Percentiles rank a stretch among this genome's conserved stretches.
phyloP scores from a whole-genome alignment of 352 stramenopile genomes.

The Phytopythium mirpurense region DNA sequence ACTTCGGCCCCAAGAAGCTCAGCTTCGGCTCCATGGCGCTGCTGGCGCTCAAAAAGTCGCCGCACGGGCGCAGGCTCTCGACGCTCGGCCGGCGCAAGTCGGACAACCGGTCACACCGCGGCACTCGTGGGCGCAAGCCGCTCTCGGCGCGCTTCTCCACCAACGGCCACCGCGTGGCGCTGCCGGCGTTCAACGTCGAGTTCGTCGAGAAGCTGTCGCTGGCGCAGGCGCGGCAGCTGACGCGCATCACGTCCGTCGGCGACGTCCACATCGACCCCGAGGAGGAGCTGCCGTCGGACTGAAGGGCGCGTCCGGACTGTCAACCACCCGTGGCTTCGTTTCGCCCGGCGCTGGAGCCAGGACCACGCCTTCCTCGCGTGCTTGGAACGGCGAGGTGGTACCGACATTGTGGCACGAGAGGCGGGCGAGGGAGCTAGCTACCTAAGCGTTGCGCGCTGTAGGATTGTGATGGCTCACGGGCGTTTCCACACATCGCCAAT shows the following conservation, averaged over 20 bases:
- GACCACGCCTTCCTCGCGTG: too few relatives aligned
- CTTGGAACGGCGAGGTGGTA: too few relatives aligned
- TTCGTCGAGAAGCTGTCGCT: conserved; percentile 32
- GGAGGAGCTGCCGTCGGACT: conserved; percentile 21
- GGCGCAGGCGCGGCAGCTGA: conserved; percentile 27
- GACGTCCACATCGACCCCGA: conserved; percentile 22
- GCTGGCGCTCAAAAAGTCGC: conserved; percentile 14
- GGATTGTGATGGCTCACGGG: too few relatives aligned
- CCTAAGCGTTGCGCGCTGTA: too few relatives aligned
- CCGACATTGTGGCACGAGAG: too few relatives aligned
- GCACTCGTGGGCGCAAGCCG: background rate
- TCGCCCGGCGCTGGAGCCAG: too few relatives aligned
- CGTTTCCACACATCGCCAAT: too few relatives aligned
- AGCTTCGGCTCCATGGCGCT: conserved; percentile 16
- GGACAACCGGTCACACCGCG: conserved; percentile 1
- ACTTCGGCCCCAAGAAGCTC: conserved; percentile 16
- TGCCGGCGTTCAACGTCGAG: conserved; percentile 18
- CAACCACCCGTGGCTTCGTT: too few relatives aligned
- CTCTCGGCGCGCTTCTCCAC: conserved; percentile 13
- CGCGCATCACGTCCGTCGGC: conserved; percentile 19
- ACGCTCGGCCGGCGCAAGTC: background rate
- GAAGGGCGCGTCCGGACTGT: background rate
- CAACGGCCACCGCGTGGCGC: conserved; percentile 15
- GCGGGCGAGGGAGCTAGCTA: too few relatives aligned
- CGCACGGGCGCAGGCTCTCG: conserved; percentile 13